Conservation (phyloP, 2,329 filamentous ascomycete species). For the Fonsecaea erecta region DNA sequence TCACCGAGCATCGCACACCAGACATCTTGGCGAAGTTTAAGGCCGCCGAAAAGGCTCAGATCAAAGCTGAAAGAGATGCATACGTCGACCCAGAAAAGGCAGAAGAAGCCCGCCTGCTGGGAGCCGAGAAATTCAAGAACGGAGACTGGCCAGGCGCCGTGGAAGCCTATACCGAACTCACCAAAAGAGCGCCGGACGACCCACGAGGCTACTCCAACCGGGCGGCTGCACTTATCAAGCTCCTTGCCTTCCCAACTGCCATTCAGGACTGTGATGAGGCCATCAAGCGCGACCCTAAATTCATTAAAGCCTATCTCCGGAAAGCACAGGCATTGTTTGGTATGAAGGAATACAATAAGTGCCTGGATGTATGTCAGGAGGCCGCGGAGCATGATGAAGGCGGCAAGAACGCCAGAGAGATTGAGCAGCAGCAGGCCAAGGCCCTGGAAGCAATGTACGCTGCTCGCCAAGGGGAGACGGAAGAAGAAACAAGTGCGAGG, state of each 20-base stretch:
- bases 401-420: constrained; percentile 84
- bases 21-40: constrained; percentile 93
- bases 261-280: constrained; percentile 90
- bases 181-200: constrained; percentile 90
- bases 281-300: constrained; percentile 86
- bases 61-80: constrained; percentile 72
- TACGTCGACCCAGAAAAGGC: constrained; percentile 92
- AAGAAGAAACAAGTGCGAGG: constrained; percentile 91
- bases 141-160: constrained; percentile 94
- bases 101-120: constrained; percentile 91
- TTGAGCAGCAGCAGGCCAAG: constrained; percentile 93
- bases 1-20: constrained; percentile 95
- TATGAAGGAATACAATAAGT: constrained; percentile 98
- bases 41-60: constrained; percentile 83
- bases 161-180: constrained; percentile 93
- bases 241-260: constrained; percentile 92
- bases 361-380: constrained; percentile 83
- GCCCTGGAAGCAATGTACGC: constrained; percentile 87
- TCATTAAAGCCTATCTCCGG: constrained; percentile 94
- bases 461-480: constrained; percentile 89
- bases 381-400: constrained; percentile 76
- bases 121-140: constrained; percentile 97
- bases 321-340: constrained; percentile 95
- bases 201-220: constrained; percentile 96
- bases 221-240: constrained; percentile 93